Evolutionary conservation across 306 rosid genomes (phyloP).

Genomic region (Spatholobus suberectus): DNA sequence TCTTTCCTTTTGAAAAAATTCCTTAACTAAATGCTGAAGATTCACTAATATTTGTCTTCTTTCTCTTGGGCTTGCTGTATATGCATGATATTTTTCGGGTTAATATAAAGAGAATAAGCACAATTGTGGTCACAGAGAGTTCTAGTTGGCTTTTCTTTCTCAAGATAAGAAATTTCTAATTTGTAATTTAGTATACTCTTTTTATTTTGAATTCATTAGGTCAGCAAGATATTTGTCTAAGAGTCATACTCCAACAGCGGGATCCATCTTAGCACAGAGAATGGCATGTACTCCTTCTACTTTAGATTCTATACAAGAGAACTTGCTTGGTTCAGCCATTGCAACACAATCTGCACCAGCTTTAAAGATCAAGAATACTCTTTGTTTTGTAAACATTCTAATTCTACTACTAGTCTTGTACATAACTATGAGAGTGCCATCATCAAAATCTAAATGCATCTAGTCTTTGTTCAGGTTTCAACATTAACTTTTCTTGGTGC

Average conservation of each 20-base stretch:
- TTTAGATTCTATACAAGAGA: conserved; percentile 54
- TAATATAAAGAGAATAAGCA: conserved; percentile 14
- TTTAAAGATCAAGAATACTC: conserved; percentile 57
- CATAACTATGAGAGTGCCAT: conserved; percentile 7
- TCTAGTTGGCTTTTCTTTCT: conserved; percentile 11
- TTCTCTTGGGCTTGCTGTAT: background rate
- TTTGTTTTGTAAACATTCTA: conserved; percentile 67
- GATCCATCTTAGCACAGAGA: conserved; percentile 65
- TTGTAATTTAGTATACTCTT: conserved; percentile 3
- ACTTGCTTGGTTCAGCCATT: conserved; percentile 61
- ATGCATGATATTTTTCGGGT: background rate
- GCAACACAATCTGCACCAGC: conserved; percentile 54
- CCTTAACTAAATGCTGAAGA: conserved; percentile 14
- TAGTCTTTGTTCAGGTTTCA: conserved; percentile 59
- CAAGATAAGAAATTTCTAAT: conserved; percentile 17
- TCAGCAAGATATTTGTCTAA: conserved; percentile 84
- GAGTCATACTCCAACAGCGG: conserved; percentile 72
- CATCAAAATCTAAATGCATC: conserved; percentile 24
- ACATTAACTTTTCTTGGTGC: conserved; percentile 63
- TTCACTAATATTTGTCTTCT: background rate
- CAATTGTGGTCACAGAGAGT: background rate
- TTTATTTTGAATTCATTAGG: conserved; percentile 52
- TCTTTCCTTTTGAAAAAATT: conserved; percentile 4
- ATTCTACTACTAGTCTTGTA: conserved; percentile 26
- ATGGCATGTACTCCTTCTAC: conserved; percentile 40